Conservation (phyloP, 225 moss, liverwort and hornwort species). For the Ulota crispa region DNA sequence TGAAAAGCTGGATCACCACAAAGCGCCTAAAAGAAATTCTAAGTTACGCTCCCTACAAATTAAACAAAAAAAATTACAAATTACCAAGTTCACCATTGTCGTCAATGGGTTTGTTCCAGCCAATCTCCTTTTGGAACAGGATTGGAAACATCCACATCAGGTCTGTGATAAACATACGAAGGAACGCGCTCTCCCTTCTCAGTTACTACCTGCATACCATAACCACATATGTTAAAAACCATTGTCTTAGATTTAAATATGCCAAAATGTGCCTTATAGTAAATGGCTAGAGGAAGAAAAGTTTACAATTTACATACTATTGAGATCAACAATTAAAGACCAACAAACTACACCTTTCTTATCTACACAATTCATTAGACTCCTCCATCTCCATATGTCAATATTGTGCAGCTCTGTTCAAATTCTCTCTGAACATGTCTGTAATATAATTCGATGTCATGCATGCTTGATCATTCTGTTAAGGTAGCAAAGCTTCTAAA, state of each 20-base stretch:
- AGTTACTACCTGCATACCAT: constrained; percentile 62
- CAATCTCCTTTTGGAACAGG: constrained; percentile 87
- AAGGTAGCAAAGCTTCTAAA: background rate
- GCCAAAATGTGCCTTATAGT: too few relatives aligned
- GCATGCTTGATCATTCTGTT: background rate
- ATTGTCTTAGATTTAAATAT: too few relatives aligned
- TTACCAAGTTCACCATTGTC: background rate
- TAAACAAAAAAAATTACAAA: background rate
- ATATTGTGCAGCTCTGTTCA: background rate
- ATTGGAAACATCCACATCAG: constrained; percentile 64
- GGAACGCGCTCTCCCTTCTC: constrained; percentile 75
- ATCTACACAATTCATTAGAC: too few relatives aligned
- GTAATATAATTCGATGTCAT: background rate
- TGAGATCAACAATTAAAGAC: background rate
- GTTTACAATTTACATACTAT: too few relatives aligned
- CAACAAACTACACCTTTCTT: background rate
- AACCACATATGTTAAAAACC: background rate
- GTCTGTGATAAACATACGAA: constrained; percentile 80
- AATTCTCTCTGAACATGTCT: background rate
- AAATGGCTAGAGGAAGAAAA: too few relatives aligned
- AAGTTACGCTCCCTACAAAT: background rate
- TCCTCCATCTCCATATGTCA: background rate
- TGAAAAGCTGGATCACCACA: background rate
- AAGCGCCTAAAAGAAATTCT: background rate
- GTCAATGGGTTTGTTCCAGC: constrained; percentile 38